Percentiles rank a stretch among this genome's conserved stretches.
phyloP scores from a whole-genome alignment of 2,329 filamentous ascomycete species.

The Escovopsis sp. region DNA sequence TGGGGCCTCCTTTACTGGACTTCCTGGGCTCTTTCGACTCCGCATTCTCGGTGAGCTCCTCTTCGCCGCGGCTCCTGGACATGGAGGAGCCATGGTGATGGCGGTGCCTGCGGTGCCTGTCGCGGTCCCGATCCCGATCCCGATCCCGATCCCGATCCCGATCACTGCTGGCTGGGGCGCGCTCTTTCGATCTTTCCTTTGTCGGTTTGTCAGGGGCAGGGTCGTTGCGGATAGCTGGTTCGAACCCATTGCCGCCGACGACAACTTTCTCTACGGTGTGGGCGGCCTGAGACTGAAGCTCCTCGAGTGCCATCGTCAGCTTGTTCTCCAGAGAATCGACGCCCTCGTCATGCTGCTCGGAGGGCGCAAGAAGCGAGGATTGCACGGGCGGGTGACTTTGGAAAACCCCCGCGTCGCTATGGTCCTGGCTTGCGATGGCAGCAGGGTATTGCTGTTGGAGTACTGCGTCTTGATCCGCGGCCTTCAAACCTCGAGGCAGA shows the following conservation, averaged over 20 bases:
- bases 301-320: slow-evolving; percentile 12
- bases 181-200: slow-evolving; percentile 33
- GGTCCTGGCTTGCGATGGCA: slow-evolving; percentile 21
- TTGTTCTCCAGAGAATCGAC: slow-evolving; percentile 14
- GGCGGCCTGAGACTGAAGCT: slow-evolving; percentile 19
- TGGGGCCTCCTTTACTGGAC: background rate
- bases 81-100: slow-evolving; percentile 23
- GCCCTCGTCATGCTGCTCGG: slow-evolving; percentile 10
- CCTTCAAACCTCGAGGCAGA: slow-evolving; percentile 21
- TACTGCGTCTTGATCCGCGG: no score
- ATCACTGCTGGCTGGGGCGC: slow-evolving; percentile 20
- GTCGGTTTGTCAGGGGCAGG: slow-evolving; percentile 40
- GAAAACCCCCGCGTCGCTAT: no score
- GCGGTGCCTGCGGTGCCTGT: slow-evolving; percentile 27
- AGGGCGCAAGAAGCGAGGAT: slow-evolving; percentile 12
- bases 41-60: slow-evolving; percentile 16
- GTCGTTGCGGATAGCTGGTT: slow-evolving; percentile 22
- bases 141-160: slow-evolving; percentile 19
- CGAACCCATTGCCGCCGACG: slow-evolving; percentile 9
- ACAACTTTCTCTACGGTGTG: slow-evolving; percentile 14
- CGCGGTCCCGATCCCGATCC: slow-evolving; percentile 13
- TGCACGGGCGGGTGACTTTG: slow-evolving; percentile 20
- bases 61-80: slow-evolving; percentile 18
- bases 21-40: background rate
- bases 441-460: no score